A percentile compares a stretch with the other conserved stretches of the same genome.
Evolutionary conservation across 306 rosid species (phyloP).

Genomic region (Fagus sylvatica): DNA sequence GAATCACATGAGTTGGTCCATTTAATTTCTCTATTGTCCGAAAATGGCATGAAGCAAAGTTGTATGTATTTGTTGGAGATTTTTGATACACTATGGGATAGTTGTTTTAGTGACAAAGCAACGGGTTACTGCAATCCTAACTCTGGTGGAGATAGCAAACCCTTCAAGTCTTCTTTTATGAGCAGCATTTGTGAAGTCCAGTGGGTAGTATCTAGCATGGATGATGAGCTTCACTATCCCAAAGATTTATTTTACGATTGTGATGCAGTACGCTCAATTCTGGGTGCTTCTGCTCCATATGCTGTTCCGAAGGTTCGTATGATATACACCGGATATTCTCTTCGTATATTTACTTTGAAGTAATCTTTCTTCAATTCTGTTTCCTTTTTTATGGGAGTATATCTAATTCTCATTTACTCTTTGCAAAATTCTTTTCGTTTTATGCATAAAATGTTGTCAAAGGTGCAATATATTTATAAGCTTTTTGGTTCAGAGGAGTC

Average conservation of each 20-base stretch:
- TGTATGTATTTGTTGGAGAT: conserved; percentile 72
- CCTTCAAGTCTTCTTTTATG: conserved; percentile 73
- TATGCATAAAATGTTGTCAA: not conserved
- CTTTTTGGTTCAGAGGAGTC: not conserved
- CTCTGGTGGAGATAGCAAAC: conserved; percentile 43
- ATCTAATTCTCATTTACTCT: not conserved
- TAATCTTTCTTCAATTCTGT: not conserved
- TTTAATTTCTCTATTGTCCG: conserved; percentile 54
- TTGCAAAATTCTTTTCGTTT: not conserved
- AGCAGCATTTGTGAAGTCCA: conserved; percentile 57
- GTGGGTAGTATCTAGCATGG: conserved; percentile 75
- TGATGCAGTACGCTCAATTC: conserved; percentile 67
- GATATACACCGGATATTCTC: not conserved
- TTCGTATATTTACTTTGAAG: not conserved
- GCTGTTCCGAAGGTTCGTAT: conserved; percentile 88
- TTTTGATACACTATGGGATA: conserved; percentile 85
- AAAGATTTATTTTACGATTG: conserved; percentile 72
- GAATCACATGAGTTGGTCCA: conserved; percentile 74
- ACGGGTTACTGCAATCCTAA: conserved; percentile 43
- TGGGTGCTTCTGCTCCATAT: conserved; percentile 78
- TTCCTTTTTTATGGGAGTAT: not conserved
- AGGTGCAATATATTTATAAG: not conserved
- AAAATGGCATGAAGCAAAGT: conserved; percentile 50
- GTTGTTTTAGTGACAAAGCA: conserved; percentile 67
- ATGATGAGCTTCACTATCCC: conserved; percentile 69